These are phyloP conservation scores for Ophiognomonia clavigignenti-juglandacearum DNA, from an alignment of 2,329 filamentous ascomycete species.

Conservation along the genomic window DNA sequence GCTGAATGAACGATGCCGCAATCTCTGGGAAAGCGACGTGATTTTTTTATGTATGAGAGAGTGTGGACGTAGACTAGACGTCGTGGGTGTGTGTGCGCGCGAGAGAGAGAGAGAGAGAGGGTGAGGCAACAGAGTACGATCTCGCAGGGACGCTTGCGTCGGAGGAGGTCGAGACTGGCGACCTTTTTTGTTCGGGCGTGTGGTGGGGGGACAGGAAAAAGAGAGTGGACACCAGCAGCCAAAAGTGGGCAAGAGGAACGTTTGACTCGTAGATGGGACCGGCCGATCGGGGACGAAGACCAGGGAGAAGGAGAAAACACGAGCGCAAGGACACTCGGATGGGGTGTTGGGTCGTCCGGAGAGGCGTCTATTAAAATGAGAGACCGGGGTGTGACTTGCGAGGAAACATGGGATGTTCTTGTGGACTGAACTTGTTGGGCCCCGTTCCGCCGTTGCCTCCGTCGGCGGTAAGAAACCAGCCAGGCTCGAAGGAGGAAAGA, in stretches of 20 bases:
- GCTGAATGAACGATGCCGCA: constrained; percentile 33
- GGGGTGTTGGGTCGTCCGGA: constrained; percentile 2
- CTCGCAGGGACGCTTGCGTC: background rate
- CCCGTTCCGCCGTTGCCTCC: background rate
- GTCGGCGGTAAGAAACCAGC: too few species aligned
- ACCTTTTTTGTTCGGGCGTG: constrained; percentile 14
- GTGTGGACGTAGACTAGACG: constrained; percentile 23
- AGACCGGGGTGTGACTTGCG: constrained; percentile 1
- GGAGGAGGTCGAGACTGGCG: constrained; percentile 12
- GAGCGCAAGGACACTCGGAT: background rate
- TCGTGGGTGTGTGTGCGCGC: constrained; percentile 14
- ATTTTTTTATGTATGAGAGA: too few species aligned
- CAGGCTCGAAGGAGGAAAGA: too few species aligned
- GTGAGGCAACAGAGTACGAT: background rate
- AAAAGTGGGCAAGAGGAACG: too few species aligned
- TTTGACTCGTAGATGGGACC: constrained; percentile 8
- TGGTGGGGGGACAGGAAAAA: background rate
- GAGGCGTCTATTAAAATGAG: constrained; percentile 10
- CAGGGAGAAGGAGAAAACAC: background rate
- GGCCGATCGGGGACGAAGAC: background rate
- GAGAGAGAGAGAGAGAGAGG: background rate
- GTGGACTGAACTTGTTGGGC: background rate
- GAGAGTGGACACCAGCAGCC: background rate
- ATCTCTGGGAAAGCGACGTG: constrained; percentile 15
- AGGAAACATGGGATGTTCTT: constrained; percentile 3